Evolutionary conservation across 345 rosid genomes (phyloP).

Genomic region (Lenwebbia sp.): DNA sequence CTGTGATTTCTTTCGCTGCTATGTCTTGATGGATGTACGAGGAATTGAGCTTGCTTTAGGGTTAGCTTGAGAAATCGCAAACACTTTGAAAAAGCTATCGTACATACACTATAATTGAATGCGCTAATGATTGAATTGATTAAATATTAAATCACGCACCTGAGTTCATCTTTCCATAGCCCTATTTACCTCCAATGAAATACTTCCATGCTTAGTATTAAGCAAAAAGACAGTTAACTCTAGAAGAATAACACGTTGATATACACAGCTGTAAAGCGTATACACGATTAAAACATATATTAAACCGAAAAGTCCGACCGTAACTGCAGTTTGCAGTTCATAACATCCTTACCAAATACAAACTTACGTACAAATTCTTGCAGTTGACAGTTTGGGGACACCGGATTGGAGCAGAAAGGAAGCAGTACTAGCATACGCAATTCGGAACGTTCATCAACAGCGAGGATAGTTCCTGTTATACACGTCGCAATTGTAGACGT

Average conservation of each 20-base stretch:
- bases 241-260: not conserved
- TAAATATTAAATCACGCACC: too few relatives aligned
- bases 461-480: not conserved
- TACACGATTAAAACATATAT: not conserved
- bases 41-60: too few relatives aligned
- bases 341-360: not conserved
- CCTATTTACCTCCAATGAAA: too few relatives aligned
- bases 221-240: too few relatives aligned
- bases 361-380: not conserved
- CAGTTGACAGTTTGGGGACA: not conserved
- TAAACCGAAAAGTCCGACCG: not conserved
- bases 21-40: too few relatives aligned
- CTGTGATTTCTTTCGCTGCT: too few relatives aligned
- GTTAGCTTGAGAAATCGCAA: not conserved
- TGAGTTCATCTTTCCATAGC: too few relatives aligned
- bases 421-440: not conserved
- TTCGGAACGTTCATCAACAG: not conserved
- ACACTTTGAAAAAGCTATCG: not conserved
- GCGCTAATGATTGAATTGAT: not conserved
- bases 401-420: not conserved
- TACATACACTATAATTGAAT: not conserved
- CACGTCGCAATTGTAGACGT: too few relatives aligned
- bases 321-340: not conserved
- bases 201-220: too few relatives aligned
- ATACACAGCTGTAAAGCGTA: not conserved